Evolutionary conservation across 495 filamentous ascomycete species (phyloP).

Genomic region (Penicillium bovifimosum): DNA sequence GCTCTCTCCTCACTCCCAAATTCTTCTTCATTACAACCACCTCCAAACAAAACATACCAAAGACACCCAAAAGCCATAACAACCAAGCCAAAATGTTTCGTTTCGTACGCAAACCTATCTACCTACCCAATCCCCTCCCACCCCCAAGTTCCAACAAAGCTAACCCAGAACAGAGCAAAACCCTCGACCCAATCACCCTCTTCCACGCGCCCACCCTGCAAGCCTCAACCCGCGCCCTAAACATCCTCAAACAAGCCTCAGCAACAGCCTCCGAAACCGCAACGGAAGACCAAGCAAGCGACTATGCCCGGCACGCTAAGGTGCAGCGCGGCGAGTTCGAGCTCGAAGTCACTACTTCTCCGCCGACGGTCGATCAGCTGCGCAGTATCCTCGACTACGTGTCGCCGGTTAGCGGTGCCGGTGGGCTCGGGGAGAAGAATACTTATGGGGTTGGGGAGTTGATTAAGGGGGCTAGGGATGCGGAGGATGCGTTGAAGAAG

Average conservation of each 20-base stretch:
- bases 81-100: slow-evolving; percentile 46
- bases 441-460: slow-evolving; percentile 44
- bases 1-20: neutral
- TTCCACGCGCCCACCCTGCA: slow-evolving; percentile 75
- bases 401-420: slow-evolving; percentile 43
- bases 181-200: slow-evolving; percentile 87
- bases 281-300: slow-evolving; percentile 61
- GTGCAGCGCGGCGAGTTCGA: slow-evolving; percentile 65
- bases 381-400: slow-evolving; percentile 83
- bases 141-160: slow-evolving; percentile 2
- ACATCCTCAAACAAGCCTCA: slow-evolving; percentile 68
- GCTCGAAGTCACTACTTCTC: slow-evolving; percentile 73
- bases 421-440: slow-evolving; percentile 21
- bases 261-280: slow-evolving; percentile 53
- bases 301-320: slow-evolving; percentile 51
- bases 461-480: slow-evolving; percentile 63
- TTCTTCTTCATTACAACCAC: neutral
- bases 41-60: neutral
- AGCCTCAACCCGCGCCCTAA: slow-evolving; percentile 60
- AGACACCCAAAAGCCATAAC: no score
- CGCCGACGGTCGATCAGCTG: slow-evolving; percentile 80
- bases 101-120: slow-evolving; percentile 30
- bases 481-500: slow-evolving; percentile 70
- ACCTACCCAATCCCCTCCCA: neutral
- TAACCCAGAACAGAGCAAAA: slow-evolving; percentile 55